phyloP scores from a whole-genome alignment of 805 yeast genomes.

The Kodamaea laetipori region DNA sequence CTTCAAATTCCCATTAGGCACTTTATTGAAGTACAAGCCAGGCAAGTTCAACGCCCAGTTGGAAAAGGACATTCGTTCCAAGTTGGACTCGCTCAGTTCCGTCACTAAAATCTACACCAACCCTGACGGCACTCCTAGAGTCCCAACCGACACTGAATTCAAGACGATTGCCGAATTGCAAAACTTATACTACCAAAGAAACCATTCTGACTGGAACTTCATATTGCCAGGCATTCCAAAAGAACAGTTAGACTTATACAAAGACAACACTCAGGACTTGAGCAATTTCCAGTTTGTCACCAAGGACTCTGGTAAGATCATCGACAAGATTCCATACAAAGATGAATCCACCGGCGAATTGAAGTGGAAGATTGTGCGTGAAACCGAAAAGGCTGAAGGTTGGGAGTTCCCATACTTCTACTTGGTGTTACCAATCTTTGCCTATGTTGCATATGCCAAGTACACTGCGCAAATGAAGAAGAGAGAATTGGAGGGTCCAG shows the following conservation, averaged over 20 bases:
- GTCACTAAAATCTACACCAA: slow-evolving; percentile 69
- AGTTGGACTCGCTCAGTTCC: slow-evolving; percentile 63
- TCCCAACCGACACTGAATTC: slow-evolving; percentile 69
- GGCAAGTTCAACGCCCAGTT: slow-evolving; percentile 48
- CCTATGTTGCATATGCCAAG: slow-evolving; percentile 54
- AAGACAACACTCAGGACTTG: slow-evolving; percentile 64
- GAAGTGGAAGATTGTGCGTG: slow-evolving; percentile 76
- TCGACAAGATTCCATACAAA: slow-evolving; percentile 83
- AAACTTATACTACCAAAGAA: slow-evolving; percentile 56
- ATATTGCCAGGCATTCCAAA: slow-evolving; percentile 50
- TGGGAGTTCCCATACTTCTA: slow-evolving; percentile 80
- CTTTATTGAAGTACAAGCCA: slow-evolving; percentile 39
- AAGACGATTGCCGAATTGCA: slow-evolving; percentile 73
- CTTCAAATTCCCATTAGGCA: slow-evolving; percentile 42
- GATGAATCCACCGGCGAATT: slow-evolving; percentile 77
- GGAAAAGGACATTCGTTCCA: slow-evolving; percentile 63
- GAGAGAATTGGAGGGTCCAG: slow-evolving; percentile 49
- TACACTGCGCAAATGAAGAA: slow-evolving; percentile 45
- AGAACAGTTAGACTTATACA: slow-evolving; percentile 55
- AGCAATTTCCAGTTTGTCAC: slow-evolving; percentile 52
- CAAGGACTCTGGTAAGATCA: slow-evolving; percentile 58
- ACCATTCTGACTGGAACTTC: slow-evolving; percentile 53
- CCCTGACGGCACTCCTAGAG: slow-evolving; percentile 73
- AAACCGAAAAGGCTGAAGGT: slow-evolving; percentile 72
- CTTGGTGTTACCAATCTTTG: slow-evolving; percentile 69